These are phyloP conservation scores for Metschnikowia hibisci DNA, from an alignment of 805 yeast species.

Conservation along the genomic window DNA sequence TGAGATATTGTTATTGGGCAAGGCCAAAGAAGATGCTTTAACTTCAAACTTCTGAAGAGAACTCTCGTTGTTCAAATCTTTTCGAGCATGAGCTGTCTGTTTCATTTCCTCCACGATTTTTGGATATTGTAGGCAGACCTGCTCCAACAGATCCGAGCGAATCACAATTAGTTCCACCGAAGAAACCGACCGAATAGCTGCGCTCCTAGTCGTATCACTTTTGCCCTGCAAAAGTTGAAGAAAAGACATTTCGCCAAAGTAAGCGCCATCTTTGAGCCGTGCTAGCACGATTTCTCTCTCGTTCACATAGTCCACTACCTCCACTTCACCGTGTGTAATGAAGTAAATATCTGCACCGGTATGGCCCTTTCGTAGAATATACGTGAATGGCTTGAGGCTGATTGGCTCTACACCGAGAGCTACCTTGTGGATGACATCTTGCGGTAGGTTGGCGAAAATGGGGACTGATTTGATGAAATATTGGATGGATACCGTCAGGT, in stretches of 20 bases:
- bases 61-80: conserved; percentile 12
- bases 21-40: not conserved
- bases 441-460: conserved; percentile 54
- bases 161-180: conserved; percentile 59
- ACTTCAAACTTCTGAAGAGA: conserved; percentile 1
- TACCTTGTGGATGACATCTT: conserved; percentile 56
- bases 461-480: conserved; percentile 57
- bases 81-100: conserved; percentile 55
- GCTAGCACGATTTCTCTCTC: conserved; percentile 46
- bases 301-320: conserved; percentile 44
- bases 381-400: conserved; percentile 52
- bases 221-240: conserved; percentile 42
- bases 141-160: conserved; percentile 50
- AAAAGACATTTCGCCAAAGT: conserved; percentile 78
- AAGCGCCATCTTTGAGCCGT: conserved; percentile 57
- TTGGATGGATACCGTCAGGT: conserved; percentile 52
- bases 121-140: conserved; percentile 57
- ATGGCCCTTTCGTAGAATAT: conserved; percentile 57
- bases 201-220: conserved; percentile 43
- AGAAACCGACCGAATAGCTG: conserved; percentile 60
- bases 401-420: conserved; percentile 61
- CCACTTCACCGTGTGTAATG: conserved; percentile 66
- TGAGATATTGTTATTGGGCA: not conserved
- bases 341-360: conserved; percentile 62
- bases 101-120: conserved; percentile 55